Percentiles rank a stretch among this genome's conserved stretches.
phyloP scores from a whole-genome alignment of 768 basidiomycete genomes.

The Clathrus columnatus region DNA sequence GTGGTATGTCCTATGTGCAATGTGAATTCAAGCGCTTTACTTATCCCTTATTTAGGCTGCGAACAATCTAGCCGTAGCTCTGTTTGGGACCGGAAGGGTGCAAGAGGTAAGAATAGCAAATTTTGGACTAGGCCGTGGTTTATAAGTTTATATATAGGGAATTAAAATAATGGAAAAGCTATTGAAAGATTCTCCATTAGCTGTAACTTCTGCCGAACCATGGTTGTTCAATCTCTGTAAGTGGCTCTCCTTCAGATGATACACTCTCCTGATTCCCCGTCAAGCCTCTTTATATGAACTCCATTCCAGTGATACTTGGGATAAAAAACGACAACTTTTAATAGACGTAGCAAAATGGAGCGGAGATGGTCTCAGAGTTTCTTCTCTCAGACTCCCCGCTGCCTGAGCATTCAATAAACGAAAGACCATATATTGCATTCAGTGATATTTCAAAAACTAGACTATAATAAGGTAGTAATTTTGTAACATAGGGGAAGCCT shows the following conservation, averaged over 20 bases:
- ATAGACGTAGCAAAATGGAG: conserved; percentile 79
- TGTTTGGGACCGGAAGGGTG: conserved; percentile 62
- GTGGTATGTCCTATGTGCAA: conserved; percentile 33
- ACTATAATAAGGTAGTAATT: neutral
- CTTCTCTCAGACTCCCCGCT: conserved; percentile 48
- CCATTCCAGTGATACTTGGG: conserved; percentile 58
- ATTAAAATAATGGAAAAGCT: conserved; percentile 62
- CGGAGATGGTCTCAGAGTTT: conserved; percentile 70
- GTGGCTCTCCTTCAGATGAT: conserved; percentile 18
- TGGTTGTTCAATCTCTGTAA: conserved; percentile 79
- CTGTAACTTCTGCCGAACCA: conserved; percentile 69
- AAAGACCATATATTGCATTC: neutral
- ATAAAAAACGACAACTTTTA: conserved; percentile 68
- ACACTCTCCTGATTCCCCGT: neutral
- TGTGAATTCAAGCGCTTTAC: neutral
- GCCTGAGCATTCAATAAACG: neutral
- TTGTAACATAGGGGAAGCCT: neutral
- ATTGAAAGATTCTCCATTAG: conserved; percentile 54
- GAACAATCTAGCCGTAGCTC: conserved; percentile 67
- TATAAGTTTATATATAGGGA: conserved; percentile 33
- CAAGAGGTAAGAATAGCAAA: conserved; percentile 44
- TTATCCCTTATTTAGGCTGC: conserved; percentile 39
- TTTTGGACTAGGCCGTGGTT: neutral
- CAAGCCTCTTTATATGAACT: conserved; percentile 79
- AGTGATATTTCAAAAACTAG: neutral